A percentile compares a stretch with the other conserved stretches of the same genome.
Conservation (phyloP, 176 grass and related monocot genomes). For the Chrysopogon serrulatus region DNA sequence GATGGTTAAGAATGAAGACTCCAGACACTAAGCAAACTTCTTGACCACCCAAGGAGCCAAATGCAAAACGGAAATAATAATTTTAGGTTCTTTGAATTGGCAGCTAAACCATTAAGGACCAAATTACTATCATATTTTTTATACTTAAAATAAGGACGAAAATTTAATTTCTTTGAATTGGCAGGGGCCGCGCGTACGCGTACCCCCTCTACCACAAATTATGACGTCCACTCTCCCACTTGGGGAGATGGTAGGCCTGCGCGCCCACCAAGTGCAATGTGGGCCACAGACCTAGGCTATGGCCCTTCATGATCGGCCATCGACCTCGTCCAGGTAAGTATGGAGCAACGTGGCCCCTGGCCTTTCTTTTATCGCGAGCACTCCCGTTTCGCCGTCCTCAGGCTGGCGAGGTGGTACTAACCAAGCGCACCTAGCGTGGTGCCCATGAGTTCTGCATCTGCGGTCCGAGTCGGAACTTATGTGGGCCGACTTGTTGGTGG, state of each 20-base stretch:
- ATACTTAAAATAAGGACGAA: too few relatives aligned
- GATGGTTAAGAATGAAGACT: too few relatives aligned
- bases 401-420: not conserved
- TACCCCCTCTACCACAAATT: too few relatives aligned
- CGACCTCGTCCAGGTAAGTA: slow-evolving; percentile 26
- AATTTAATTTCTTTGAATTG: not conserved
- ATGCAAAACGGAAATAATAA: too few relatives aligned
- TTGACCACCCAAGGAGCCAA: too few relatives aligned
- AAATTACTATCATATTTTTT: too few relatives aligned
- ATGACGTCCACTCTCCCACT: slow-evolving; percentile 40
- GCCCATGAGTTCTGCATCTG: not conserved
- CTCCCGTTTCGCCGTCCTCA: not conserved
- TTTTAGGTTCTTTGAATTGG: too few relatives aligned
- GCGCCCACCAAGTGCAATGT: slow-evolving; percentile 35
- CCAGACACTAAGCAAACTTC: too few relatives aligned
- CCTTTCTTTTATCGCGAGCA: not conserved
- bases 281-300: slow-evolving; percentile 18
- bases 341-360: not conserved
- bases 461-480: not conserved
- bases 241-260: slow-evolving; percentile 28
- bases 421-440: not conserved
- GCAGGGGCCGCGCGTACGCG: slow-evolving; percentile 42
- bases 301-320: slow-evolving; percentile 2
- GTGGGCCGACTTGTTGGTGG: not conserved
- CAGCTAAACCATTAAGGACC: too few relatives aligned